Conservation (phyloP, 306 rosid species). For the Quercus rubra region DNA sequence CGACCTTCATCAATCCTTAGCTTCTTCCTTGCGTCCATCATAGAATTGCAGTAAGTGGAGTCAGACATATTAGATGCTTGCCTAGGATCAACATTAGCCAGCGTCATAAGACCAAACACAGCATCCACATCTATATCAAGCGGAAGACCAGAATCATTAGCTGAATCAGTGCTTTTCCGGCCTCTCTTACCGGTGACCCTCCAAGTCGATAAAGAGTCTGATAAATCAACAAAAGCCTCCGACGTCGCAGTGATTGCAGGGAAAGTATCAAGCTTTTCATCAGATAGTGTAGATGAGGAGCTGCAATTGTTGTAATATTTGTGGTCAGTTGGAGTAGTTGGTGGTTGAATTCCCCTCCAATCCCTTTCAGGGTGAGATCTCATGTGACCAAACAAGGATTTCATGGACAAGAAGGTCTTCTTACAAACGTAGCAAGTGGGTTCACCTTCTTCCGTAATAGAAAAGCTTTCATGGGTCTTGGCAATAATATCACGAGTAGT, state of each 20-base stretch:
- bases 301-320: not conserved
- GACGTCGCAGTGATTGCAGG: not conserved
- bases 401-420: conserved; percentile 31
- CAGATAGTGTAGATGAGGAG: conserved; percentile 20
- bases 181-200: conserved; percentile 39
- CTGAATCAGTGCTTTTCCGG: conserved; percentile 1
- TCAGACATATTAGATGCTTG: not conserved
- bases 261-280: conserved; percentile 11
- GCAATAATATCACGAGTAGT: not conserved
- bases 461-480: not conserved
- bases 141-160: not conserved
- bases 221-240: not conserved
- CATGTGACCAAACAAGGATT: conserved; percentile 39
- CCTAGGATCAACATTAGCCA: conserved; percentile 27
- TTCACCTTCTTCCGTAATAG: not conserved
- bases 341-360: conserved; percentile 38
- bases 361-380: conserved; percentile 34
- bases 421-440: conserved; percentile 17
- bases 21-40: not conserved
- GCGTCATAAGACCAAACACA: conserved; percentile 34
- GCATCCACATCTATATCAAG: conserved; percentile 9
- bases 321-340: not conserved
- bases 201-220: conserved; percentile 13
- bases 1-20: not conserved
- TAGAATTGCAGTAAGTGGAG: not conserved